A percentile compares a stretch with the other conserved stretches of the same genome.
phyloP scores from a whole-genome alignment of 2,329 filamentous ascomycete genomes.

The Rhinocladiella similis region DNA sequence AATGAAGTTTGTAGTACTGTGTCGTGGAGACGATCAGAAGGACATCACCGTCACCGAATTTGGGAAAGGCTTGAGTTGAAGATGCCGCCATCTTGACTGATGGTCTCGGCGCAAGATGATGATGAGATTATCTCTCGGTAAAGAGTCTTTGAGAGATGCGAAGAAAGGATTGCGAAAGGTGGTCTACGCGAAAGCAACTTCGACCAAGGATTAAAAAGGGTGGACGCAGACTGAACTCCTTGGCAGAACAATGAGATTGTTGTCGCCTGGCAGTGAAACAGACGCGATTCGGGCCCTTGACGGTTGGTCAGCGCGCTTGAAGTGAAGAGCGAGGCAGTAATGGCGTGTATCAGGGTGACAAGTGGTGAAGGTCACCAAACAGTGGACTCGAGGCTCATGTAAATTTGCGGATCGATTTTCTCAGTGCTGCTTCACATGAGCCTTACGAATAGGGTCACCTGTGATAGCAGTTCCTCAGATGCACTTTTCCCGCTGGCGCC shows the following conservation, averaged over 20 bases:
- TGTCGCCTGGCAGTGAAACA: too few relatives aligned
- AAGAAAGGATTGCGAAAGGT: background rate
- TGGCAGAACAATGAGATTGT: too few relatives aligned
- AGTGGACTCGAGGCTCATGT: too few relatives aligned
- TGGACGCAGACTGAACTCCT: too few relatives aligned
- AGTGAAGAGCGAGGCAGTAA: slow-evolving; percentile 3
- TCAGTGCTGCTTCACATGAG: too few relatives aligned
- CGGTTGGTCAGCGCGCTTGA: background rate
- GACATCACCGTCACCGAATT: slow-evolving; percentile 42
- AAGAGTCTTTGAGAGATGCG: background rate
- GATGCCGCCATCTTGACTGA: slow-evolving; percentile 22
- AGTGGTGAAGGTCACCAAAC: background rate
- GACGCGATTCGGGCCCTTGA: too few relatives aligned
- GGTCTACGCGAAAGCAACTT: background rate
- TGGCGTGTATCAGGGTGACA: background rate
- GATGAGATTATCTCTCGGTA: background rate
- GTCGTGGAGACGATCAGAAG: slow-evolving; percentile 37
- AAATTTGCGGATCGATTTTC: too few relatives aligned
- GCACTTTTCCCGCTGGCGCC: too few relatives aligned
- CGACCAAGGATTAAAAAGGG: too few relatives aligned
- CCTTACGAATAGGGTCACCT: too few relatives aligned
- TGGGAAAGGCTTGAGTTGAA: slow-evolving; percentile 34
- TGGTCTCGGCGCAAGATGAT: background rate
- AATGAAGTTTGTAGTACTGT: slow-evolving; percentile 42
- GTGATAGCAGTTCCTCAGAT: too few relatives aligned